These are phyloP conservation scores for Stevia rebaudiana DNA, from an alignment of 140 eudicot genomes.

Conservation along the genomic window DNA sequence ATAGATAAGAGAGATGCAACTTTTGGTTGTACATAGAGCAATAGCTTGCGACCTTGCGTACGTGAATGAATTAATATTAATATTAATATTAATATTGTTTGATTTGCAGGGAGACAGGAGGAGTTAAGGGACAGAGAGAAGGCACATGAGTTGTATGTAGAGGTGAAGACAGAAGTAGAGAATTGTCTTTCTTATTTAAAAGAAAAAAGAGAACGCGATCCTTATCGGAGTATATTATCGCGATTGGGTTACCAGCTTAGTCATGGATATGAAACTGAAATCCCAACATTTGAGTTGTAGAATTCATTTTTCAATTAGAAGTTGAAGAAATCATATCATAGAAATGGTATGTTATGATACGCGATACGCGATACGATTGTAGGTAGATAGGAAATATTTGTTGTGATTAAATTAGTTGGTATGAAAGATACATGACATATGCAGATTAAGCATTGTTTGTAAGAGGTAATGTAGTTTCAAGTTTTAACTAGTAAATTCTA, in stretches of 20 bases:
- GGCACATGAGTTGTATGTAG: conserved; percentile 53
- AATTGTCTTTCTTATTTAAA: conserved; percentile 52
- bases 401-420: background rate
- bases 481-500: background rate
- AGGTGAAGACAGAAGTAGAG: conserved; percentile 74
- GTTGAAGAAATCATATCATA: background rate
- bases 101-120: conserved; percentile 46
- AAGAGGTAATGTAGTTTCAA: no score
- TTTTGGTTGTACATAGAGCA: no score
- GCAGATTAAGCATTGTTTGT: background rate
- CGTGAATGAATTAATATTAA: background rate
- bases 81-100: no score
- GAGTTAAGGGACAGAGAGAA: conserved; percentile 61
- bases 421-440: background rate
- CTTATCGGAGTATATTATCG: conserved; percentile 56
- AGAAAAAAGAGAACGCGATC: conserved; percentile 62
- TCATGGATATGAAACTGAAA: conserved; percentile 51
- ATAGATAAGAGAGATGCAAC: background rate
- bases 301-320: background rate
- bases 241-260: conserved; percentile 49
- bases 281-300: conserved; percentile 57
- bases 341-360: background rate
- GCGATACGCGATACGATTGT: background rate
- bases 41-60: background rate
- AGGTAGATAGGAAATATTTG: conserved; percentile 4